These are phyloP conservation scores for Syzygium aqueum DNA, from an alignment of 345 rosid species.

Conservation along the genomic window DNA sequence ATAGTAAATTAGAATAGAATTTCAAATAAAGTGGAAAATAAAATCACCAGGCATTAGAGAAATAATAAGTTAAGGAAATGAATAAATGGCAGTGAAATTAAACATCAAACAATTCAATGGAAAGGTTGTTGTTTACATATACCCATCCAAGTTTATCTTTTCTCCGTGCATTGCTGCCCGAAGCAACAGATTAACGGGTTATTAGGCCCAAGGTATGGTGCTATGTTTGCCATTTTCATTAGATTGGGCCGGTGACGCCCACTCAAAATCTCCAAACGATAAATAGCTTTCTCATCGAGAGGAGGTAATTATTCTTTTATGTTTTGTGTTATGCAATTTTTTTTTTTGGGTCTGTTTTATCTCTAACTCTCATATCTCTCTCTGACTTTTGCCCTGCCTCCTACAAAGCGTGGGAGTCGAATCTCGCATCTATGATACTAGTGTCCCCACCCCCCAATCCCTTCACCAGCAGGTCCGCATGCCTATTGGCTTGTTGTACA, in stretches of 20 bases:
- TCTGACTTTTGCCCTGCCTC: too few species aligned
- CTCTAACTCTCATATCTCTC: too few species aligned
- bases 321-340: too few species aligned
- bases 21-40: background rate
- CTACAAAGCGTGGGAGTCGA: too few species aligned
- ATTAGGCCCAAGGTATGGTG: background rate
- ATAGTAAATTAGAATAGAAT: background rate
- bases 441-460: too few species aligned
- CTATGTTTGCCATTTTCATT: background rate
- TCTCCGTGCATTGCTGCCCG: too few species aligned
- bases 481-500: too few species aligned
- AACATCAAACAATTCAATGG: background rate
- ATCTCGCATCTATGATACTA: too few species aligned
- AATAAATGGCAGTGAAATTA: background rate
- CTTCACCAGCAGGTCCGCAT: too few species aligned
- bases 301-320: too few species aligned
- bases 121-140: accelerated
- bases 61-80: background rate
- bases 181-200: too few species aligned
- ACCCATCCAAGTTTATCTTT: background rate
- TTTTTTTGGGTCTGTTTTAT: too few species aligned
- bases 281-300: background rate
- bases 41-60: background rate
- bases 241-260: background rate
- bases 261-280: background rate